These are phyloP conservation scores for Hanseniaspora jakobsenii DNA, from an alignment of 805 yeast genomes.

Conservation along the genomic window DNA sequence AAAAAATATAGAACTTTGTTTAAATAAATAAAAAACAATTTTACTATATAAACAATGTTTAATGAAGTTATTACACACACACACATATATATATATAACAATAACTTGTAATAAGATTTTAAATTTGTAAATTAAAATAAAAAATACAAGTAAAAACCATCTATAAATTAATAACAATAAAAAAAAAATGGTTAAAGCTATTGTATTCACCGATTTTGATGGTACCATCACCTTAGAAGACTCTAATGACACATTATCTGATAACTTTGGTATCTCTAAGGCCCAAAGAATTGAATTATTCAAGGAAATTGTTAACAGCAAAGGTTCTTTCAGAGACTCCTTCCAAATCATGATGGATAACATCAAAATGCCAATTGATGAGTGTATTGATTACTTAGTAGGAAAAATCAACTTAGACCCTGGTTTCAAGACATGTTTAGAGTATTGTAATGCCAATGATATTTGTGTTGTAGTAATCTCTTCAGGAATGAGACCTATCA, in stretches of 20 bases:
- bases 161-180: conserved; percentile 9
- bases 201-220: conserved; percentile 94
- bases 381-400: conserved; percentile 62
- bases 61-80: no score
- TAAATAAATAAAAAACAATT: no score
- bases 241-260: conserved; percentile 85
- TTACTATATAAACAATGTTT: no score
- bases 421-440: conserved; percentile 71
- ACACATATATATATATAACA: no score
- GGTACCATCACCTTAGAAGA: conserved; percentile 95
- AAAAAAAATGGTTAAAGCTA: conserved; percentile 40
- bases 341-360: conserved; percentile 78
- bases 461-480: conserved; percentile 83
- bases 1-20: no score
- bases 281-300: conserved; percentile 55
- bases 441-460: conserved; percentile 58
- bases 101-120: no score
- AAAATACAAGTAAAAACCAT: background rate
- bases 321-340: conserved; percentile 65
- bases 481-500: conserved; percentile 89
- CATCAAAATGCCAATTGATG: conserved; percentile 59
- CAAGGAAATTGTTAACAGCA: conserved; percentile 57
- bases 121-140: background rate
- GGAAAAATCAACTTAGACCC: conserved; percentile 69
- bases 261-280: conserved; percentile 74